Conservation (phyloP, 768 basidiomycete genomes). For the Trametes sanguinea region DNA sequence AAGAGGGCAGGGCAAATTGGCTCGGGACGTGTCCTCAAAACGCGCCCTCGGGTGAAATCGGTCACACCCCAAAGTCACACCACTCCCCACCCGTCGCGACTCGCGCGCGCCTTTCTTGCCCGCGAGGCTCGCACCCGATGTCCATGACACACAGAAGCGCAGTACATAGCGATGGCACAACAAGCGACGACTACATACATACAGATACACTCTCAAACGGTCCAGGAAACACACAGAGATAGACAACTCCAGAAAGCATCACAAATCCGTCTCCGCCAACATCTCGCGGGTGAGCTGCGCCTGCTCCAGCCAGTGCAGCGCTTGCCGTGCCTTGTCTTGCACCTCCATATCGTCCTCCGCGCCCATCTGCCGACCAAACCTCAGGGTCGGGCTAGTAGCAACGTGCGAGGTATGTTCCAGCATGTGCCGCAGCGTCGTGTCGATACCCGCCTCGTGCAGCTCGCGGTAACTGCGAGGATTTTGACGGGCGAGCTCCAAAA, state of each 20-base stretch:
- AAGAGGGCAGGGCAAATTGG: conserved; percentile 11
- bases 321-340: conserved; percentile 53
- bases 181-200: background rate
- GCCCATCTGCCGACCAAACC: conserved; percentile 37
- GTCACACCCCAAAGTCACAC: conserved; percentile 30
- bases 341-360: conserved; percentile 65
- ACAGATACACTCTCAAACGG: conserved; percentile 12
- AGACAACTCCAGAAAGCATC: background rate
- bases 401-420: conserved; percentile 39
- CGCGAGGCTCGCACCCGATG: background rate
- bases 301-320: conserved; percentile 51
- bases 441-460: conserved; percentile 47
- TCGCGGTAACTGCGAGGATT: conserved; percentile 41
- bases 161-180: conserved; percentile 3
- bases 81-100: conserved; percentile 8
- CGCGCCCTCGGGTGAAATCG: conserved; percentile 26
- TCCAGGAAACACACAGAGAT: background rate
- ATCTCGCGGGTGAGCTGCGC: conserved; percentile 5
- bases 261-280: conserved; percentile 15
- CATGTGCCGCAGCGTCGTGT: conserved; percentile 44
- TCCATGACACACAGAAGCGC: too few relatives aligned
- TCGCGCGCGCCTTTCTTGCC: background rate
- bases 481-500: conserved; percentile 55
- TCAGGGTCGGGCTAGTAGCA: conserved; percentile 33
- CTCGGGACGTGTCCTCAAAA: conserved; percentile 18